Evolutionary conservation across 2,329 filamentous ascomycete species (phyloP).

Genomic region (Pyrenochaeta sp.): DNA sequence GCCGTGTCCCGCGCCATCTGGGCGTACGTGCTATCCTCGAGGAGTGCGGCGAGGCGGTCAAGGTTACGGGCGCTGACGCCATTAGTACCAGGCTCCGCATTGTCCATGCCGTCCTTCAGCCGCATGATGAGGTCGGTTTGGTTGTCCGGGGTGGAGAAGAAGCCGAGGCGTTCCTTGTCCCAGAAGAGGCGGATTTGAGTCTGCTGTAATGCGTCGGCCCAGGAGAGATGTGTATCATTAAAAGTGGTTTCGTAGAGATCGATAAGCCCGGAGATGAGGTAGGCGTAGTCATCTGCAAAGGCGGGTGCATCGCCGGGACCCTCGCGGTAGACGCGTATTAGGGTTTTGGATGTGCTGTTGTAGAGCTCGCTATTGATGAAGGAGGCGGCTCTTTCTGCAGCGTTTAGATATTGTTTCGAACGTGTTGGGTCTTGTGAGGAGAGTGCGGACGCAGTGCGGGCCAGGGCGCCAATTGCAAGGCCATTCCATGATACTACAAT

Average conservation of each 20-base stretch:
- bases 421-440: conserved; percentile 64
- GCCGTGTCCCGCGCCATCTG: conserved; percentile 75
- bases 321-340: conserved; percentile 79
- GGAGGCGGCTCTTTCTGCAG: conserved; percentile 71
- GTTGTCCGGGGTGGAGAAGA: conserved; percentile 72
- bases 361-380: conserved; percentile 81
- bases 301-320: conserved; percentile 70
- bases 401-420: conserved; percentile 67
- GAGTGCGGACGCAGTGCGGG: conserved; percentile 75
- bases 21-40: conserved; percentile 71
- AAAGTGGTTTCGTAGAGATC: conserved; percentile 85
- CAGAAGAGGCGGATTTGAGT: conserved; percentile 80
- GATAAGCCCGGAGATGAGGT: conserved; percentile 81
- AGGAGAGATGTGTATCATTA: conserved; percentile 76
- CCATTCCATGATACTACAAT: conserved; percentile 89
- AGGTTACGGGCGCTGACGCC: conserved; percentile 86
- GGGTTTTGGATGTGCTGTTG: conserved; percentile 65
- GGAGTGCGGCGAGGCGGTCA: conserved; percentile 76
- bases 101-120: conserved; percentile 95
- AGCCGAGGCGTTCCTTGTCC: conserved; percentile 68
- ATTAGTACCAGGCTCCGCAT: conserved; percentile 87
- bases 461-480: conserved; percentile 82
- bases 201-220: conserved; percentile 83
- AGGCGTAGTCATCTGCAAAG: conserved; percentile 96
- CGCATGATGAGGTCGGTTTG: conserved; percentile 79